Evolutionary conservation across 257 asterid genomes (phyloP), one percentile per base, ranked within the genome.

Genomic region (Euphrasia confusa): DNA sequence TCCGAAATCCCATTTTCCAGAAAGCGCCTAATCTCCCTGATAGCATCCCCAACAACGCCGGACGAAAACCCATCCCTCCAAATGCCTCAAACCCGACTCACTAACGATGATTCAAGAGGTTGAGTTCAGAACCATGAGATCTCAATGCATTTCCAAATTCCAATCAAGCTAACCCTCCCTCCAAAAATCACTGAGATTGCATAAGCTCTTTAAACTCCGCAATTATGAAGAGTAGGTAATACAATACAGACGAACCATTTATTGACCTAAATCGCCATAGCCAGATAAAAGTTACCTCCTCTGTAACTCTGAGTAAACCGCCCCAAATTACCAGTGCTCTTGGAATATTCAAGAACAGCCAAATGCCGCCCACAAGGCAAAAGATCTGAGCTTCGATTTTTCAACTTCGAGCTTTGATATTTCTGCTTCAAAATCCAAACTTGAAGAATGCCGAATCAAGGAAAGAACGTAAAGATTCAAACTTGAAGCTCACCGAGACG

Each of bases 81-180:
- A 66, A 55, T 44, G 67, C 61, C 71, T 59, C 72, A 73, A 69
- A 71, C 72, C 61, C 26, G 42, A 78, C 27, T 61, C 66, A 62
- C 59, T 60, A 61, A 15, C 7, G 68, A 30, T 32, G 50, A 69
- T 63, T 71, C 69, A 64, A 76, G 68, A 4, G 74, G 75, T 54
- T 53, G 70, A 66, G 70, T 77, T 66, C 75, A 73, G 59, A 64
- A 21, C 74, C 78, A 56, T 74, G 76, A 74, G 90, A 85, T 81
- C 88, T 78, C 82, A 73, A 77, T 53, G 27, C 17, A 54, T 68
- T 64, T 48, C 54, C 78, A 76, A 54, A 66, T 64, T 48, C 54
- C 78, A 76, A 72, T 78, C 56, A 73, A 84, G 75, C 89, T 50
- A 75, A 76, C 77, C 75, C 92, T 81, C 87, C 89, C 85, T 77